Evolutionary conservation across 805 yeast species (phyloP), one percentile per base, ranked within the genome.

Genomic region (Wickerhamomyces bisporus): DNA sequence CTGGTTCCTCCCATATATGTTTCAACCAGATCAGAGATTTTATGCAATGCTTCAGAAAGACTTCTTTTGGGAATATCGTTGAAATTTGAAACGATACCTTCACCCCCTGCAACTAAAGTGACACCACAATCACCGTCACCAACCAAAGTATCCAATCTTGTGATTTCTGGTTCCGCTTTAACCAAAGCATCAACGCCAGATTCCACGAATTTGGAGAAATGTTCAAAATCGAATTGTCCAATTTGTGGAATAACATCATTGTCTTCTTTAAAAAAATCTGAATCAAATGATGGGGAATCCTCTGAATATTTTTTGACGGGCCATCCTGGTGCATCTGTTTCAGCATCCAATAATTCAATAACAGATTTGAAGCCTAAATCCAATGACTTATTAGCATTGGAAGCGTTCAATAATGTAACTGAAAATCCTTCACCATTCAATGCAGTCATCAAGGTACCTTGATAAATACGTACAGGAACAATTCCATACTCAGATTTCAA

Each of bases 81-180:
- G 33, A 86, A 62, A 16, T 77, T 75, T 10, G 70, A 64, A 31
- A 77, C 60, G 30, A 89, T 73, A 1, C 85, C 88, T 39, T 79
- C 71, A 21, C 88, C 93, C 28, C 97, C 98, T 18, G 77, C 72
- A 12, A 79, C 86, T 43, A 89, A 65, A 1, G 97, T 89, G 52
- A 86, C 93, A 29, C 98, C 98, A 63, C 97, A 89, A 58, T 89
- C 98, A 50, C 98, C 98, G 59, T 89, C 98, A 41, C 98, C 98
- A 1, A 91, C 96, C 48, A 79, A 70, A 2, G 94, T 83, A 53
- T 89, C 98, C 48, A 84, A 79, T 39, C 77, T 72, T 1, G 97
- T 89, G 53, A 89, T 82, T 50, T 77, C 74, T 3, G 95, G 93
- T 60, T 89, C 97, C n/a, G 73, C 73, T 20, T 70, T 65, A 30